These are phyloP conservation scores for Solanum corneliomulleri DNA, from an alignment of 257 asterid species.

Conservation along the genomic window DNA sequence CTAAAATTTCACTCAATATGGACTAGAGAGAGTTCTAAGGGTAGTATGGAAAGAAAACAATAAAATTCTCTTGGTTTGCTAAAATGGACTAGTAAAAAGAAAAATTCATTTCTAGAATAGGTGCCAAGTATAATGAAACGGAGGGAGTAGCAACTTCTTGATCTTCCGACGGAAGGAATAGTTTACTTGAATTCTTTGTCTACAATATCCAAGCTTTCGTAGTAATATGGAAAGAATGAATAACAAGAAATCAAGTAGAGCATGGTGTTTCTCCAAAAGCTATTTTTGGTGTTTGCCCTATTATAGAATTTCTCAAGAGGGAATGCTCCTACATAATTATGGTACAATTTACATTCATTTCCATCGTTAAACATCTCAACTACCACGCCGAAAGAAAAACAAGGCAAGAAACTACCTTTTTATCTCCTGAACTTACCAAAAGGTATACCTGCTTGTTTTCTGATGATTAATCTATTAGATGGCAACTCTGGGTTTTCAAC, in stretches of 20 bases:
- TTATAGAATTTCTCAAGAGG: background rate
- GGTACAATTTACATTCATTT: background rate
- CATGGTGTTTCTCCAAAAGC: background rate
- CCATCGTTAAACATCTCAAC: background rate
- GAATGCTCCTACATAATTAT: background rate
- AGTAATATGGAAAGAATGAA: background rate
- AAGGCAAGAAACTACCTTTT: too few relatives aligned
- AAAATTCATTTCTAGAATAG: background rate
- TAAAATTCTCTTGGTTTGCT: background rate
- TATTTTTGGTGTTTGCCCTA: background rate
- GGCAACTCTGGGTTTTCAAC: background rate
- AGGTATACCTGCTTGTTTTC: background rate
- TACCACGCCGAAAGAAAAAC: background rate
- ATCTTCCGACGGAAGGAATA: background rate
- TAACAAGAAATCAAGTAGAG: background rate
- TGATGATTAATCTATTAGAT: background rate
- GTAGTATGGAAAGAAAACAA: background rate
- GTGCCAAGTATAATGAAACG: background rate
- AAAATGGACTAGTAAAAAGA: background rate
- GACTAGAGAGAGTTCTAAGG: background rate
- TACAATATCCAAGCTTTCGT: background rate
- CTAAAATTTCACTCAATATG: background rate
- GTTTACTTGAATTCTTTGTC: background rate
- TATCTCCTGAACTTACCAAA: background rate
- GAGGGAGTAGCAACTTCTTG: background rate